Conservation (phyloP, 169 alveolate species). For the Ichthyophthirius multifiliis region DNA sequence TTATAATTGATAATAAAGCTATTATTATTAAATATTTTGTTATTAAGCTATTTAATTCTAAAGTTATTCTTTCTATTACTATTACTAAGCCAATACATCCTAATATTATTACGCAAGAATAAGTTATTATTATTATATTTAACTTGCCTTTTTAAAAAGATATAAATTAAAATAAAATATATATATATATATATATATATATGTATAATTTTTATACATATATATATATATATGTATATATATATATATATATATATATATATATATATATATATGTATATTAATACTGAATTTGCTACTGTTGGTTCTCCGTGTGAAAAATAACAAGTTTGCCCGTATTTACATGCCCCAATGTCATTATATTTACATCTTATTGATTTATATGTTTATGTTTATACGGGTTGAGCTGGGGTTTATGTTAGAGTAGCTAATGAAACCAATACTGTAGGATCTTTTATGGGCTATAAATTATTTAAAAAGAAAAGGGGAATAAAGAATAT, state of each 20-base stretch:
- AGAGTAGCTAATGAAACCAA: not conserved
- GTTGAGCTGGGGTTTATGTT: constrained; percentile 13
- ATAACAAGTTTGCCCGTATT: constrained; percentile 34
- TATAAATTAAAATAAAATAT: not conserved
- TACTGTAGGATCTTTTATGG: not conserved
- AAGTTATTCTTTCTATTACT: not conserved
- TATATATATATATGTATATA: not conserved
- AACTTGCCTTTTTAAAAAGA: not conserved
- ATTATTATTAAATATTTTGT: not conserved
- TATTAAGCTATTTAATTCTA: not conserved
- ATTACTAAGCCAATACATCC: not conserved
- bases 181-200: not conserved
- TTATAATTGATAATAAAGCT: not conserved
- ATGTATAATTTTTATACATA: not conserved
- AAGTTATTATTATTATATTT: constrained; percentile 24
- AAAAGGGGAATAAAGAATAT: too few relatives aligned
- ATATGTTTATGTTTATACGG: constrained; percentile 16
- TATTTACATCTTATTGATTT: constrained; percentile 38
- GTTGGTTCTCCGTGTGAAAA: constrained; percentile 25
- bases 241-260: not conserved
- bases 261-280: not conserved
- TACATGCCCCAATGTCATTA: constrained; percentile 23
- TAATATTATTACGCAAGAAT: constrained; percentile 19
- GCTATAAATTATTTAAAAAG: too few relatives aligned
- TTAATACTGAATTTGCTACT: constrained; percentile 20